Evolutionary conservation across 2,329 filamentous ascomycete species (phyloP), one percentile per base, ranked within the genome.

Genomic region (Chalaropsis thielavioides): DNA sequence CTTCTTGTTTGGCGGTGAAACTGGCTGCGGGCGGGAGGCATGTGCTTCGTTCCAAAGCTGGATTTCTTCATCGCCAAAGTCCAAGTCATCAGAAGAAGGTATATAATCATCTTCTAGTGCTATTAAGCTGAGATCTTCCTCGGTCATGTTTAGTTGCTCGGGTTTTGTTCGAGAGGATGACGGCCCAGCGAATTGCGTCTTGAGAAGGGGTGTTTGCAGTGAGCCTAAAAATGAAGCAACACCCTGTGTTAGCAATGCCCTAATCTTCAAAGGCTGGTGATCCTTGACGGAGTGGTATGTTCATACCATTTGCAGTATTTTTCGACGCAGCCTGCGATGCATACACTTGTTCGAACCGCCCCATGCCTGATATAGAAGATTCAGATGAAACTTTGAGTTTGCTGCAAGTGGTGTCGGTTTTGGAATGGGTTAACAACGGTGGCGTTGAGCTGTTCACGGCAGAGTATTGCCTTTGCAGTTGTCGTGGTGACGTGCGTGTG

Each of bases 1-100:
- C 71, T 83, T 83, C 71, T 78, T 81, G 60, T 19, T 74, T 74
- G 58, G 75, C 74, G 56, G 72, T 77, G 1, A 62, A 4, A 75
- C 75, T 35, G 61, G 41, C 38, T 76, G 74, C 0, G 76, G 72
- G 60, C 76, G 75, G 22, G 71, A 69, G 22, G 75, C 75, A 68
- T 72, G 74, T 19, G 76, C 76, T 59, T 78, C 77, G 1, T 74
- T 74, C 79, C 78, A 80, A 17, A 79, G 58, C 63, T 72, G 75
- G 1, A 73, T 8, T 24, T 65, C 71, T 54, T 75, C 74, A 1
- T 76, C 73, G 13, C 71, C 74, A 44, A 76, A 75, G 2, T 71
- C 69, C 22, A 74, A 67, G 1, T 74, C 75, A 35, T 74, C 74
- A 35, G 73, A 73, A 15, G 75, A 75, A 19, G 68, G 68, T 54